Evolutionary conservation across 352 stramenopile genomes (phyloP).

Genomic region (Blastocystis sp.): DNA sequence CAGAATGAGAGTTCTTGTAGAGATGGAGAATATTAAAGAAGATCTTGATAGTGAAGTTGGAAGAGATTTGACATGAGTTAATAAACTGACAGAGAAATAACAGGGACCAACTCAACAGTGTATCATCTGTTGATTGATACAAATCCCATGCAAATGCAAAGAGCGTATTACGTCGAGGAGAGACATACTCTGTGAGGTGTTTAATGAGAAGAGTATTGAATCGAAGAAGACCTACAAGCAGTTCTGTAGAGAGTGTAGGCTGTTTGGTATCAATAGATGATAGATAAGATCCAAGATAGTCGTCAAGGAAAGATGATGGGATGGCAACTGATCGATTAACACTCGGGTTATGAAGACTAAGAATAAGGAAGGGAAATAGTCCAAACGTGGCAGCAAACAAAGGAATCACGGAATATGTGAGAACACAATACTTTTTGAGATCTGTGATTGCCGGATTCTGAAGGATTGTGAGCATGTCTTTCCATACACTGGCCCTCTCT

Average conservation of each 20-base stretch:
- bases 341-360: neutral
- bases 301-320: constrained; percentile 4
- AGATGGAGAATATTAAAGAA: constrained; percentile 46
- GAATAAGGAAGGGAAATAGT: neutral
- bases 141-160: constrained; percentile 13
- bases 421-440: constrained; percentile 23
- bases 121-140: neutral
- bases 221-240: neutral
- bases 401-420: constrained; percentile 41
- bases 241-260: neutral
- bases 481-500: neutral
- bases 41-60: neutral
- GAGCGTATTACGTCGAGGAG: neutral
- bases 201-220: constrained; percentile 44
- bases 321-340: neutral
- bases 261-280: neutral
- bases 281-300: constrained; percentile 2
- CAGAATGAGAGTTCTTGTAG: neutral
- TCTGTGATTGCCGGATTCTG: neutral
- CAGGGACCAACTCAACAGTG: neutral
- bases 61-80: neutral
- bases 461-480: neutral
- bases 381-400: neutral
- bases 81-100: constrained; percentile 47
- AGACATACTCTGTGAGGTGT: neutral